Evolutionary conservation across 2,329 filamentous ascomycete species (phyloP).

Genomic region (Apiospora hydei): DNA sequence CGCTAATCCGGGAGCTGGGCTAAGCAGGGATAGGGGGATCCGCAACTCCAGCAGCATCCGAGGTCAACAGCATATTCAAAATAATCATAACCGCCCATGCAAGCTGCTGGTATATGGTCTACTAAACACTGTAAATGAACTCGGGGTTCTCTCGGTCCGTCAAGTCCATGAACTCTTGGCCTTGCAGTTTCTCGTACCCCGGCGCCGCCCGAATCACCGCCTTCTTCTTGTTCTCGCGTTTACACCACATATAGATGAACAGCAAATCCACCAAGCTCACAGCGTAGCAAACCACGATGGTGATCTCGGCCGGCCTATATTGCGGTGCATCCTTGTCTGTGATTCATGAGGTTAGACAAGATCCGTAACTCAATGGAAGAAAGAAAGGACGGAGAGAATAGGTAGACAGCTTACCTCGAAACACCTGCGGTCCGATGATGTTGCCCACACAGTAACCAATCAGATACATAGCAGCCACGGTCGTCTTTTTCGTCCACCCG

Average conservation of each 20-base stretch:
- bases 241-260: conserved; percentile 71
- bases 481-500: conserved; percentile 65
- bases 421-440: conserved; percentile 55
- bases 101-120: neutral
- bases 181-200: conserved; percentile 67
- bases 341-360: neutral
- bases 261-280: conserved; percentile 60
- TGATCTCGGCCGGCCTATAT: conserved; percentile 70
- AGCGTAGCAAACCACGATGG: conserved; percentile 66
- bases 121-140: conserved; percentile 65
- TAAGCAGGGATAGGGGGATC: neutral
- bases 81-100: neutral
- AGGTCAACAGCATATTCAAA: neutral
- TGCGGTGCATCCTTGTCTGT: conserved; percentile 61
- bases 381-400: neutral
- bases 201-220: conserved; percentile 56
- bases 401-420: neutral
- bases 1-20: conserved; percentile 24
- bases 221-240: conserved; percentile 66
- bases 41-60: conserved; percentile 16
- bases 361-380: no score
- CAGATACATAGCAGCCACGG: conserved; percentile 60
- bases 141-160: conserved; percentile 72
- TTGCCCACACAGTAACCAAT: conserved; percentile 62
- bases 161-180: conserved; percentile 72